Base-by-base conservation (phyloP, 106 monocot genomes). In the Allium sativum region DNA sequence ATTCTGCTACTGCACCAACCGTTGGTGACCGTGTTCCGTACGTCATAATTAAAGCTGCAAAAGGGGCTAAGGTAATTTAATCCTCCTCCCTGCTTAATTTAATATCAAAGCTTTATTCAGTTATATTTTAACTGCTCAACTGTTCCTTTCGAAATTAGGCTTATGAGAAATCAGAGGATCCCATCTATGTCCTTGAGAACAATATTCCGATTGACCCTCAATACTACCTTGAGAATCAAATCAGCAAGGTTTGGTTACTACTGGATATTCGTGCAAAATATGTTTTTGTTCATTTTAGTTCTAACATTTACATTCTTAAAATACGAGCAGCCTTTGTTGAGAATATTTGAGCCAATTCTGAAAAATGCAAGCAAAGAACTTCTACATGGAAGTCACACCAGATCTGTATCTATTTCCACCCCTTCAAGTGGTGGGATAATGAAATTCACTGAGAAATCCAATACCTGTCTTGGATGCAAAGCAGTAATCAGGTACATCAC, bases 21-120 rank as follows among this genome's bases (percentile, higher is more conserved):
- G 96, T 96, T 14, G 96, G 96, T 64, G 96, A 96, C 66, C 96
- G 96, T 71, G 96, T 96, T 73, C 96, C 96, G 19, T 96, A 96
- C 76, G 96, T 96, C 63, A 96, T 96, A 73, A 78, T 96, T 54
- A 90, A 91, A 74, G 96, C 87, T 78, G 90, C 96, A 57, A 96
- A 91, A 80, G 91, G 96, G 54, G 96, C 96, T 64, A 96, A 96
- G 90, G 96, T 96, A 80, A 72, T 74, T 76, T 45, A 45, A 48
- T 13, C 41, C 22, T n/a, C n/a, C 0, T 20, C 15, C 56, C 5
- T 31, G 31, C 31, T 31, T 31, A 31, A 31, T 31, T 31, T 31
- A 31, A 31, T 31, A 31, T 31, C 5, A 5, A 2, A 31, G 31
- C 31, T 31, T 31, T 31, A 31, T 31, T 31, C 31, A 31, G 31